A percentile compares a stretch with the other conserved stretches of the same genome.
phyloP scores from a whole-genome alignment of 805 yeast genomes.

The Yarrowia sp. region DNA sequence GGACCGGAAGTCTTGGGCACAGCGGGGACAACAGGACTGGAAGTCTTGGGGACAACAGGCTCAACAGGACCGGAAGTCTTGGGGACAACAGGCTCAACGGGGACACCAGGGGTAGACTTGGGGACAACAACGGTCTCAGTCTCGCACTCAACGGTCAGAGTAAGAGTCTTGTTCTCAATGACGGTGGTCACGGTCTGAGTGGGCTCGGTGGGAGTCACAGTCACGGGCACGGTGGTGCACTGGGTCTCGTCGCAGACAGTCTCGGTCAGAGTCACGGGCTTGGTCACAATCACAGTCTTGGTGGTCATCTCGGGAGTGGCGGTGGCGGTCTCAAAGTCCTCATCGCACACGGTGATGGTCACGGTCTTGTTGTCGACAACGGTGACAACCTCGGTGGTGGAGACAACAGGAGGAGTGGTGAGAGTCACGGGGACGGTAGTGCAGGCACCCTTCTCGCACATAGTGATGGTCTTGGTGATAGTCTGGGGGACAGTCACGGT shows the following conservation, averaged over 20 bases:
- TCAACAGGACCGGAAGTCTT: neutral
- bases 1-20: neutral
- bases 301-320: neutral
- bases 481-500: conserved; percentile 15
- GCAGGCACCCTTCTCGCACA: conserved; percentile 13
- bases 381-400: neutral
- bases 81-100: neutral
- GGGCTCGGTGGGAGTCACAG: conserved; percentile 15
- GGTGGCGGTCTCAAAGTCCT: conserved; percentile 3
- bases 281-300: neutral
- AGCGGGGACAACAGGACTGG: no score
- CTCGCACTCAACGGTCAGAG: neutral
- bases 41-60: no score
- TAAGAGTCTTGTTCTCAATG: conserved; percentile 15
- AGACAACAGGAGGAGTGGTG: neutral
- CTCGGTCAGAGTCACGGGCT: neutral
- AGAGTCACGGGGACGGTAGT: conserved; percentile 5
- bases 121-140: neutral
- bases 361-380: neutral
- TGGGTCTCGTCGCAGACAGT: conserved; percentile 19
- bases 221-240: conserved; percentile 14
- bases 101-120: conserved; percentile 1
- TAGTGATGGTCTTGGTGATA: conserved; percentile 18
- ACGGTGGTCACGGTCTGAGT: conserved; percentile 13
- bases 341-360: neutral